These are phyloP conservation scores for Terfezia claveryi DNA, from an alignment of 495 filamentous ascomycete species.

Conservation along the genomic window DNA sequence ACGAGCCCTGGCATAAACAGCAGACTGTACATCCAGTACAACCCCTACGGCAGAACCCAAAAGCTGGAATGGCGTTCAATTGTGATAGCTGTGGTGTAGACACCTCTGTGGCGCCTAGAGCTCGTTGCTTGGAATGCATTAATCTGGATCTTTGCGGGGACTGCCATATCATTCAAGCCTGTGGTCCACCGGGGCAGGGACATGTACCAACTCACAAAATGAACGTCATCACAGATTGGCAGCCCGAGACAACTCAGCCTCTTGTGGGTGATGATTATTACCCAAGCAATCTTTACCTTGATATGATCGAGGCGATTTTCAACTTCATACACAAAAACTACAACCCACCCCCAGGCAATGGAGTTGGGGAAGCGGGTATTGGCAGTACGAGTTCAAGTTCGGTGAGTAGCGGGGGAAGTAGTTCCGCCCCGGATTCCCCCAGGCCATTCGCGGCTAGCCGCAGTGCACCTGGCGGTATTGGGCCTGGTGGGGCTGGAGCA, in stretches of 20 bases:
- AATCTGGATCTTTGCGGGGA: conserved; percentile 1
- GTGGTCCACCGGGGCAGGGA: neutral
- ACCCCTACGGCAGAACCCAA: neutral
- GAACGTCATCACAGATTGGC: conserved; percentile 1
- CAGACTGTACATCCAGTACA: neutral
- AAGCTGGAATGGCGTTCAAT: neutral
- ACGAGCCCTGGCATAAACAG: neutral
- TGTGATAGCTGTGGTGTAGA: neutral
- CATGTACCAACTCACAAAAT: neutral
- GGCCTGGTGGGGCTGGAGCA: neutral
- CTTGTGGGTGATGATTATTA: neutral
- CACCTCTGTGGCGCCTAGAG: neutral
- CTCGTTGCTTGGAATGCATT: neutral
- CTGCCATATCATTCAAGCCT: neutral
- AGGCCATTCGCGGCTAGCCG: neutral
- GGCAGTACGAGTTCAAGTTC: neutral
- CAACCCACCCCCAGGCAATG: neutral
- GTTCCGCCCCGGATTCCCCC: neutral
- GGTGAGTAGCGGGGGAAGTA: neutral
- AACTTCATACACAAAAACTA: neutral
- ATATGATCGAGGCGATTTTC: neutral
- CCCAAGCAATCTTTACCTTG: neutral
- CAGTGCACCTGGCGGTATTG: neutral
- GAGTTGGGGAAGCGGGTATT: neutral
- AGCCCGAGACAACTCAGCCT: neutral